Evolutionary conservation across 1,284 basidiomycete genomes (phyloP).

Genomic region (Moesziomyces sp.): DNA sequence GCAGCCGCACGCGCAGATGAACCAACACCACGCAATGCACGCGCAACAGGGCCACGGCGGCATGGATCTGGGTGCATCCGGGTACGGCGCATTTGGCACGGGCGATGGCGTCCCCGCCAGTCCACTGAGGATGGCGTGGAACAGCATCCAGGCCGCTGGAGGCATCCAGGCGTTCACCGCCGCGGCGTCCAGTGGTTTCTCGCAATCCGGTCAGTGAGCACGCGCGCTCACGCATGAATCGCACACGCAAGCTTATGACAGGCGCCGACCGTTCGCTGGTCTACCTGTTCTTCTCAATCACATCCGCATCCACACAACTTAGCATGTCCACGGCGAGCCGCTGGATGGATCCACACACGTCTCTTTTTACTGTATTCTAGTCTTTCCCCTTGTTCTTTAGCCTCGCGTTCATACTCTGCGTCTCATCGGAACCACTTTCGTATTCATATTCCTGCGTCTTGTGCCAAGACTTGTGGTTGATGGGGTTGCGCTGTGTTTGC

Average conservation of each 20-base stretch:
- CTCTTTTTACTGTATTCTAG: no score
- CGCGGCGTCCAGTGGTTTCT: conserved; percentile 15
- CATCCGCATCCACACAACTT: no score
- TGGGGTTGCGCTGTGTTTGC: background rate
- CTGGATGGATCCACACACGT: no score
- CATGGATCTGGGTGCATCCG: conserved; percentile 3
- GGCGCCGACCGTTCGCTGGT: no score
- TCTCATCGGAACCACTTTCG: no score
- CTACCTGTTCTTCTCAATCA: background rate
- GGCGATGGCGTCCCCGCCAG: conserved; percentile 20
- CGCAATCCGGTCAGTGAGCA: conserved; percentile 26
- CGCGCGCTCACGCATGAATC: no score
- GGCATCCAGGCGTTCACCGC: conserved; percentile 48
- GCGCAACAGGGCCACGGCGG: conserved; percentile 15
- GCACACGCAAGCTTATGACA: no score
- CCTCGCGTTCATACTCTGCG: no score
- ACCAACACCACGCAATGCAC: conserved; percentile 18
- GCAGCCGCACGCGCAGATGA: conserved; percentile 30
- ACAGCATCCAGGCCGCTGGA: conserved; percentile 48
- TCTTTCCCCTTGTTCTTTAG: no score
- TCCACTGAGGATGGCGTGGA: conserved; percentile 45
- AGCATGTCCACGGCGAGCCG: no score
- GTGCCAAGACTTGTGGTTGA: no score
- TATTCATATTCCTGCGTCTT: no score
- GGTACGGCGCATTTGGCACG: conserved; percentile 7